Conservation (phyloP, 208 protist species). For the Chromosphaera perkinsii region DNA sequence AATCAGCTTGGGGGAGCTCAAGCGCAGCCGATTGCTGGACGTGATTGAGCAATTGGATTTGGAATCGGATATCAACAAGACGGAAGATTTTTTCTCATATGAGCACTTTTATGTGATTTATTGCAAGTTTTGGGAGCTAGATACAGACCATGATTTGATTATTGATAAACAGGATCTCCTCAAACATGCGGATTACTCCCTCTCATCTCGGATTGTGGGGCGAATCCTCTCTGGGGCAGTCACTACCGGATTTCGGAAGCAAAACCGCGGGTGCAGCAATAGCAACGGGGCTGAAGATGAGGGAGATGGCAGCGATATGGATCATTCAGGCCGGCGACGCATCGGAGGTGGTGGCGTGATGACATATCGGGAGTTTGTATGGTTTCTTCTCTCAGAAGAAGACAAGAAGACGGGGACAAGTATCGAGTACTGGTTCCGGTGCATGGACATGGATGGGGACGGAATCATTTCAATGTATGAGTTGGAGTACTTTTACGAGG, state of each 20-base stretch:
- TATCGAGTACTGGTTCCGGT: conserved; percentile 87
- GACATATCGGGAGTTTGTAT: conserved; percentile 87
- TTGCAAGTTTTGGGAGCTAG: conserved; percentile 96
- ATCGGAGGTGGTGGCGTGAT: too few species aligned
- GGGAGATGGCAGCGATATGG: too few species aligned
- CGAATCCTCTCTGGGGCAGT: conserved; percentile 27
- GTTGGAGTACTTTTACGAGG: conserved; percentile 79
- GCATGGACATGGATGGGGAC: conserved; percentile 82
- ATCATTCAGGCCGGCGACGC: too few species aligned
- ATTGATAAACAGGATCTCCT: conserved; percentile 74
- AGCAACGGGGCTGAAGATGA: too few species aligned
- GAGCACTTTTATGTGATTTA: conserved; percentile 98
- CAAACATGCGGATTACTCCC: conserved; percentile 56
- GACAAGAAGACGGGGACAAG: conserved; percentile 80
- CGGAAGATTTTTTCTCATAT: conserved; percentile 86
- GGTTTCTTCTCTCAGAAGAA: conserved; percentile 63
- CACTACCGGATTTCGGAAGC: too few species aligned
- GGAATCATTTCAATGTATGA: conserved; percentile 83
- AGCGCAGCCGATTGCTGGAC: background rate
- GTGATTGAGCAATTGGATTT: conserved; percentile 36
- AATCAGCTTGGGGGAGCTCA: background rate
- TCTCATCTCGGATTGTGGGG: conserved; percentile 58
- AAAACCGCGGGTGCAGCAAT: background rate
- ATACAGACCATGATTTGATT: conserved; percentile 82
- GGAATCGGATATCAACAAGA: conserved; percentile 59